Conservation (phyloP, 177 flowering plant genomes). For the Vitis hybrid region DNA sequence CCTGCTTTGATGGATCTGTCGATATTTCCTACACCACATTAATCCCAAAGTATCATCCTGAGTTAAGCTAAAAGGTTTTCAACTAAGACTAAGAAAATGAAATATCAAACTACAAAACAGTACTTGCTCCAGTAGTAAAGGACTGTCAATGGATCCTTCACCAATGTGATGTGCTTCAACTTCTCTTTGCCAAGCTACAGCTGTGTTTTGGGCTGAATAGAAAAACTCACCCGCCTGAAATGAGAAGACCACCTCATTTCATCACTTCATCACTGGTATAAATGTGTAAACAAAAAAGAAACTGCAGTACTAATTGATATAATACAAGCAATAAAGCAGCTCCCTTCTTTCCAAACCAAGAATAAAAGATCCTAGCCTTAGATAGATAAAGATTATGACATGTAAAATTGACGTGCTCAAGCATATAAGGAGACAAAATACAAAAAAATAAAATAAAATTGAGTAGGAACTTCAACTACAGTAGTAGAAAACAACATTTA, state of each 20-base stretch:
- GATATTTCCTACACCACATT: slow-evolving; percentile 48
- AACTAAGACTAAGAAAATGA: neutral
- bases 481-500: no score
- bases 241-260: neutral
- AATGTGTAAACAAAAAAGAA: neutral
- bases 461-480: neutral
- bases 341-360: neutral
- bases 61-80: neutral
- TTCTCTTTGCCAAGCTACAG: slow-evolving; percentile 44
- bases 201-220: slow-evolving; percentile 39
- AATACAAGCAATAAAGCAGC: neutral
- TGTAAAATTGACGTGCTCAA: no score
- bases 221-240: slow-evolving; percentile 59
- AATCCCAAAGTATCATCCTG: slow-evolving; percentile 1
- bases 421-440: neutral
- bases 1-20: slow-evolving; percentile 65
- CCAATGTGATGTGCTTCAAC: slow-evolving; percentile 25
- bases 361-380: neutral
- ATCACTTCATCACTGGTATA: neutral
- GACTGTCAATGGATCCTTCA: slow-evolving; percentile 44
- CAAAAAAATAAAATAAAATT: no score
- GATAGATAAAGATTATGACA: neutral
- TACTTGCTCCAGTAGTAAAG: slow-evolving; percentile 53
- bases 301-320: neutral
- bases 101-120: neutral